Percentiles rank a stretch among this genome's conserved stretches.
Conservation (phyloP, 106 monocot genomes). For the Vanilla planifolia region DNA sequence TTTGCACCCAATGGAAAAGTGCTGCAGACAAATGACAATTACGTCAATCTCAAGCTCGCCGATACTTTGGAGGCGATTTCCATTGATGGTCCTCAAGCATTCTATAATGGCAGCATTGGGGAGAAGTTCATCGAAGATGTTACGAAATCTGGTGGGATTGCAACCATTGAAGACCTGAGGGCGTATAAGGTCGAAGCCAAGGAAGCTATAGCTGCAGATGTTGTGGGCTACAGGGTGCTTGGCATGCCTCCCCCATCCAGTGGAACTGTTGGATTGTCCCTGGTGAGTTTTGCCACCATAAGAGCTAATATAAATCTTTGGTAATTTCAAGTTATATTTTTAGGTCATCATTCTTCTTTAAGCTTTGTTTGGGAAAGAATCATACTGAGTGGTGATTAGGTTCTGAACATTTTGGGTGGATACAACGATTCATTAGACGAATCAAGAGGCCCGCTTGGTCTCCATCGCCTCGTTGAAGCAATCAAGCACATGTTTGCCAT, state of each 20-base stretch:
- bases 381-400: conserved; percentile 20
- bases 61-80: conserved; percentile 60
- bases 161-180: conserved; percentile 70
- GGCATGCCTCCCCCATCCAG: conserved; percentile 94
- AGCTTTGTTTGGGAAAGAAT: not conserved
- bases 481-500: conserved; percentile 60
- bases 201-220: conserved; percentile 36
- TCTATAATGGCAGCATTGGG: conserved; percentile 76
- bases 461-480: conserved; percentile 54
- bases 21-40: conserved; percentile 36
- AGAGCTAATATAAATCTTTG: too few species aligned
- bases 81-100: conserved; percentile 40
- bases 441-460: conserved; percentile 26
- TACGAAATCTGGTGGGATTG: conserved; percentile 48
- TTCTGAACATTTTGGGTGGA: conserved; percentile 50
- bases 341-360: too few species aligned
- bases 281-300: conserved; percentile 44
- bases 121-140: conserved; percentile 62
- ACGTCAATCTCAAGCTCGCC: conserved; percentile 56
- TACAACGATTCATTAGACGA: conserved; percentile 33
- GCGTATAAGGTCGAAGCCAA: conserved; percentile 42
- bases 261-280: conserved; percentile 76
- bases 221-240: conserved; percentile 62
- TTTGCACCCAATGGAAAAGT: conserved; percentile 51
- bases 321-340: too few species aligned